These are phyloP conservation scores for Parathielavia hyrcaniae DNA, from an alignment of 495 filamentous ascomycete species.

Conservation along the genomic window DNA sequence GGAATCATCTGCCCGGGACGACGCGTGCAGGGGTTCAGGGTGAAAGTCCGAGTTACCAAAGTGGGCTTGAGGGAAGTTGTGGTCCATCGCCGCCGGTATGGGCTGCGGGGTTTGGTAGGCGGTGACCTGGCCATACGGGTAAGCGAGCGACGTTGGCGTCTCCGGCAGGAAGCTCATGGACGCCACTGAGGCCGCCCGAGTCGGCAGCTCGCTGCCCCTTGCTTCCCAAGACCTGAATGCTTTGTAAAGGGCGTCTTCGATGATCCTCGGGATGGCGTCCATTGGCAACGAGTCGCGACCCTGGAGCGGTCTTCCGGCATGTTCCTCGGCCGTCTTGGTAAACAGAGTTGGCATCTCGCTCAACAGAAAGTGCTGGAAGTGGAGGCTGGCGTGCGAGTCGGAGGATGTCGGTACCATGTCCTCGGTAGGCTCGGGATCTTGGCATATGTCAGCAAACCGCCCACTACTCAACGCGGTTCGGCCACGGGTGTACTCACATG, in stretches of 20 bases:
- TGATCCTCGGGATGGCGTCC: slow-evolving; percentile 22
- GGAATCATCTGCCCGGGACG: slow-evolving; percentile 4
- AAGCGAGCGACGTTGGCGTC: background rate
- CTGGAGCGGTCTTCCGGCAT: slow-evolving; percentile 16
- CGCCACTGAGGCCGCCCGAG: slow-evolving; percentile 7
- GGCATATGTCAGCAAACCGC: slow-evolving; percentile 18
- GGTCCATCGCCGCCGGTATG: background rate
- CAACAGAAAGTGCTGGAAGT: slow-evolving; percentile 29
- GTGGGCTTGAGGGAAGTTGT: background rate
- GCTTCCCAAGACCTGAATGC: slow-evolving; percentile 26
- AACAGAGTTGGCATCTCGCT: slow-evolving; percentile 23
- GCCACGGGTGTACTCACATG: slow-evolving; percentile 24
- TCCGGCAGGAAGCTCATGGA: slow-evolving; percentile 13
- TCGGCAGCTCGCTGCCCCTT: slow-evolving; percentile 8
- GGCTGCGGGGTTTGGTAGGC: slow-evolving; percentile 8
- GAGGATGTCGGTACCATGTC: slow-evolving; percentile 21
- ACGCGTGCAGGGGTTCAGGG: background rate
- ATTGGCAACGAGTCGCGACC: slow-evolving; percentile 19
- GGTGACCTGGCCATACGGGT: background rate
- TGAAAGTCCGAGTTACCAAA: background rate
- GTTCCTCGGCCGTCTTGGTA: slow-evolving; percentile 22
- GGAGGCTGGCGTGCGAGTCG: slow-evolving; percentile 18
- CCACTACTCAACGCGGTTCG: background rate
- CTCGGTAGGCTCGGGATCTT: slow-evolving; percentile 28
- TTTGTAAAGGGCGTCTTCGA: slow-evolving; percentile 24